A percentile compares a stretch with the other conserved stretches of the same genome.
Evolutionary conservation across 495 filamentous ascomycete genomes (phyloP).

Genomic region (Glonium stellatum): DNA sequence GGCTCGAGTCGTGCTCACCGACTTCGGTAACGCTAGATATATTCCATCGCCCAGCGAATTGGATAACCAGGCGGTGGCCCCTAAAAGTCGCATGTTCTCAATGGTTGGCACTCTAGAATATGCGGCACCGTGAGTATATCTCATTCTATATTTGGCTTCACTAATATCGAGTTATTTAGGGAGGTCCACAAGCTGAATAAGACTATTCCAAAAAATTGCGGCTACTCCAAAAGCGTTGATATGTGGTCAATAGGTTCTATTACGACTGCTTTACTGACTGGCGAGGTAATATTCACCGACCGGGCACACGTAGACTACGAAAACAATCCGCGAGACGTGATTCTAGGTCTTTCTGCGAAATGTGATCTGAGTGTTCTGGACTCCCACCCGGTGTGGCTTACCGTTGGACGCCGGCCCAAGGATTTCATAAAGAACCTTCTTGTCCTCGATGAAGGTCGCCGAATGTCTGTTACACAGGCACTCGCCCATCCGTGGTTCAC

Average conservation of each 20-base stretch:
- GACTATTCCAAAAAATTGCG: slow-evolving; percentile 30
- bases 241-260: slow-evolving; percentile 58
- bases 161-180: slow-evolving; percentile 21
- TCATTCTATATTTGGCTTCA: slow-evolving; percentile 10
- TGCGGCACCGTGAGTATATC: slow-evolving; percentile 60
- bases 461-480: slow-evolving; percentile 51
- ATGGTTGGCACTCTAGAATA: slow-evolving; percentile 59
- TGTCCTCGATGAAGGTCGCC: slow-evolving; percentile 41
- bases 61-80: not conserved
- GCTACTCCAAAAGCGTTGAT: slow-evolving; percentile 57
- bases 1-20: slow-evolving; percentile 58
- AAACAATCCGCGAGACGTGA: slow-evolving; percentile 13
- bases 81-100: slow-evolving; percentile 50
- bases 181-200: slow-evolving; percentile 31
- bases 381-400: slow-evolving; percentile 31
- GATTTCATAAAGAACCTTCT: slow-evolving; percentile 52
- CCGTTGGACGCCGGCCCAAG: slow-evolving; percentile 40
- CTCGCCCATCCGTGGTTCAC: slow-evolving; percentile 56
- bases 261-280: slow-evolving; percentile 46
- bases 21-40: slow-evolving; percentile 61
- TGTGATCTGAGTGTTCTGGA: slow-evolving; percentile 38
- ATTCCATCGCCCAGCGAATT: slow-evolving; percentile 21
- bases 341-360: slow-evolving; percentile 25
- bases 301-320: slow-evolving; percentile 16
- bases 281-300: slow-evolving; percentile 39